phyloP scores from a whole-genome alignment of 1,284 basidiomycete genomes.

The Somion occarium region DNA sequence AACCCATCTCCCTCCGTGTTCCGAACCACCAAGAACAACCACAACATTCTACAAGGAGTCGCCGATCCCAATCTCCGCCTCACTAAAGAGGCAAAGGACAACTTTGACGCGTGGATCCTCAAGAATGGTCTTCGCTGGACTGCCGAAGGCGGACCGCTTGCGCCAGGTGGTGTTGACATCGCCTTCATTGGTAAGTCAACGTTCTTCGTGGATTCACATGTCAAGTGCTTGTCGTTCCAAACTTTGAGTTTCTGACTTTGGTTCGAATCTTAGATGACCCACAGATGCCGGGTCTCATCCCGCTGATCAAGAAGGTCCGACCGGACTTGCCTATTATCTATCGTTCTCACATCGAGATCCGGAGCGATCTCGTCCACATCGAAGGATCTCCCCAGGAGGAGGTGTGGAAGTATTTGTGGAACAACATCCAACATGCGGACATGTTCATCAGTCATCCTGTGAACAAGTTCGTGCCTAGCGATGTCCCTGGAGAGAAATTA shows the following conservation, averaged over 20 bases:
- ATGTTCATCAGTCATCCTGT: conserved; percentile 90
- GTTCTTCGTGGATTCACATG: neutral
- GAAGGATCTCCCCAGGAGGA: conserved; percentile 78
- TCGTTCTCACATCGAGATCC: conserved; percentile 88
- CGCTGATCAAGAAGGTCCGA: conserved; percentile 75
- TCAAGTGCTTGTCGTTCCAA: too few relatives aligned
- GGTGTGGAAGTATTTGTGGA: conserved; percentile 88
- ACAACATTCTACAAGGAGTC: conserved; percentile 86
- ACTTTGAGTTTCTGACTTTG: conserved; percentile 4
- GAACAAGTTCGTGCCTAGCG: conserved; percentile 82
- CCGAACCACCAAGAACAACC: conserved; percentile 90
- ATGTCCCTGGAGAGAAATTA: conserved; percentile 70
- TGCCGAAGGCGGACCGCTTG: conserved; percentile 73
- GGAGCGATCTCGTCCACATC: conserved; percentile 70
- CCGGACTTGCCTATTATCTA: conserved; percentile 83
- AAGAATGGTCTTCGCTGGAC: conserved; percentile 82
- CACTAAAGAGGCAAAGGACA: conserved; percentile 67
- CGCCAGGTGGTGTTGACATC: conserved; percentile 74
- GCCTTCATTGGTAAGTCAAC: conserved; percentile 68
- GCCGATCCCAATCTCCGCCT: conserved; percentile 70
- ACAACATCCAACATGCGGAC: conserved; percentile 81
- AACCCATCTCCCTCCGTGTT: conserved; percentile 84
- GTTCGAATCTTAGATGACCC: conserved; percentile 55
- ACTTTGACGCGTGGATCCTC: conserved; percentile 84
- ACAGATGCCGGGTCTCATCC: conserved; percentile 85